A percentile compares a stretch with the other conserved stretches of the same genome.
Conservation (phyloP, 352 stramenopile genomes). For the Phytophthora colocasiae region DNA sequence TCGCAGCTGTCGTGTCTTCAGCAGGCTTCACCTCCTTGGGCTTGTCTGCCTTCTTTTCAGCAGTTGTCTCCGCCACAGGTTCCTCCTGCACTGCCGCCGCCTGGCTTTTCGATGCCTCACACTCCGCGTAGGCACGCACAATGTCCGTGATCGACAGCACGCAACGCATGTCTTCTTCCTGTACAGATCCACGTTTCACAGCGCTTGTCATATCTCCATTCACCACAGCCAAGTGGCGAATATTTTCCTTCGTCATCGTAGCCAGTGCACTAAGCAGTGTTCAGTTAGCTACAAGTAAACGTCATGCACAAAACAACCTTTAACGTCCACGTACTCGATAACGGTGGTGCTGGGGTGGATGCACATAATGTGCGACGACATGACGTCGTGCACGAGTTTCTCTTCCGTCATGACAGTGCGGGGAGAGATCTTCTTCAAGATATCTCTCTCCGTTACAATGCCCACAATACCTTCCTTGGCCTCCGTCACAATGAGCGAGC, state of each 20-base stretch:
- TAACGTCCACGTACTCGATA: constrained; percentile 64
- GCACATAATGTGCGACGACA: constrained; percentile 89
- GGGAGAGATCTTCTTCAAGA: constrained; percentile 79
- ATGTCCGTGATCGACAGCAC: constrained; percentile 90
- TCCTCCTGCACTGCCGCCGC: constrained; percentile 7
- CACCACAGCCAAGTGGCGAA: constrained; percentile 84
- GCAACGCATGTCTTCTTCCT: constrained; percentile 85
- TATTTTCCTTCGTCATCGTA: constrained; percentile 90
- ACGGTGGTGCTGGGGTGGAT: constrained; percentile 82
- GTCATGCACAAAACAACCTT: background rate
- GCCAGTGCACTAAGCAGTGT: constrained; percentile 59
- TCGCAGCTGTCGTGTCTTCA: constrained; percentile 5
- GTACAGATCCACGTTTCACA: constrained; percentile 77
- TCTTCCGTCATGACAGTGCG: constrained; percentile 53
- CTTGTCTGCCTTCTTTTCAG: constrained; percentile 6
- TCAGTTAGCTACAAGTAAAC: background rate
- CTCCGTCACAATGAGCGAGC: constrained; percentile 85
- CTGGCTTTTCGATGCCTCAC: constrained; percentile 65
- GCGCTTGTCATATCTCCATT: constrained; percentile 77
- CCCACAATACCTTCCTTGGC: constrained; percentile 74
- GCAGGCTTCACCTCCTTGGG: constrained; percentile 10
- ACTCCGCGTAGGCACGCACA: constrained; percentile 75
- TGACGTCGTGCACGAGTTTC: constrained; percentile 78
- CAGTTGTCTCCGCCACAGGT: constrained; percentile 2
- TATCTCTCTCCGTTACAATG: constrained; percentile 86